phyloP scores from a whole-genome alignment of 257 asterid genomes.

The Plantago elongata region DNA sequence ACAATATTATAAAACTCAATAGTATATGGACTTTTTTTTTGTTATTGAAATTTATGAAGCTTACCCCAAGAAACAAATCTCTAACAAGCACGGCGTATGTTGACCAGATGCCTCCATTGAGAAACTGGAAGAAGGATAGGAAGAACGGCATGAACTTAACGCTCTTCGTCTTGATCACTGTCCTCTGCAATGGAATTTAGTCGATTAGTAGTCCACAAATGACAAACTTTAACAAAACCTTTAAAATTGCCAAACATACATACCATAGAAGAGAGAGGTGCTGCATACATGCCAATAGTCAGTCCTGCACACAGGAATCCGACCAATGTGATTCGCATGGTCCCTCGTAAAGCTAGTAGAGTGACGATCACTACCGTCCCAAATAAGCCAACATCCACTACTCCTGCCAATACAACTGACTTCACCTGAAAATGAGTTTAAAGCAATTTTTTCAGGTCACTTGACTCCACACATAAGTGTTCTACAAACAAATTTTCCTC shows the following conservation, averaged over 20 bases:
- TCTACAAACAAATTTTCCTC: background rate
- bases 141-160: slow-evolving; percentile 71
- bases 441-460: background rate
- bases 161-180: slow-evolving; percentile 57
- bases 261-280: slow-evolving; percentile 74
- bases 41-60: no score
- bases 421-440: slow-evolving; percentile 29
- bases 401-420: slow-evolving; percentile 38
- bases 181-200: slow-evolving; percentile 33
- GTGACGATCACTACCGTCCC: slow-evolving; percentile 42
- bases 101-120: slow-evolving; percentile 60
- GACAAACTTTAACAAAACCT: no score
- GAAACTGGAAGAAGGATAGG: slow-evolving; percentile 59
- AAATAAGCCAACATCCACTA: slow-evolving; percentile 39
- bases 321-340: slow-evolving; percentile 34
- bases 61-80: slow-evolving; percentile 59
- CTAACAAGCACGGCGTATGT: slow-evolving; percentile 44
- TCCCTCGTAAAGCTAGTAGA: slow-evolving; percentile 36
- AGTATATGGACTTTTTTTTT: no score
- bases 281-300: slow-evolving; percentile 74
- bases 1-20: no score
- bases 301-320: slow-evolving; percentile 58
- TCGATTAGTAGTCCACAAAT: background rate
- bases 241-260: background rate
- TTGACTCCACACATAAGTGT: background rate